phyloP scores from a whole-genome alignment of 805 yeast genomes.

The Lipomyces yamanashiensis region DNA sequence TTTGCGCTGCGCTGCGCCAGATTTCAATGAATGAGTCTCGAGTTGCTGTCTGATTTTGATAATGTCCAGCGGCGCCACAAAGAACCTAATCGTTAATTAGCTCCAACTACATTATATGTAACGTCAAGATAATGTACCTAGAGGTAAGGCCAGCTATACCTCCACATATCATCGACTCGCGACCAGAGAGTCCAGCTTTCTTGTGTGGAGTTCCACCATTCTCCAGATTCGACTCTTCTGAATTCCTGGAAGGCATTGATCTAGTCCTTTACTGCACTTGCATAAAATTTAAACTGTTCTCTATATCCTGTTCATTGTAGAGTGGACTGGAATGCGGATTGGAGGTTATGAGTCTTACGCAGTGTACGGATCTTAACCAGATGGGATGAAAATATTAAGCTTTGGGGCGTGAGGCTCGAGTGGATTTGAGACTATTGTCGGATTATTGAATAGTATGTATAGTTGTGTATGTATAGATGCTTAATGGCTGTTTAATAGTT shows the following conservation, averaged over 20 bases:
- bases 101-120: neutral
- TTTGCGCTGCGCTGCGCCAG: neutral
- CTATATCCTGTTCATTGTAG: neutral
- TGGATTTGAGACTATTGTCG: no score
- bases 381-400: no score
- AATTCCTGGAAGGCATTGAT: no score
- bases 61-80: constrained; percentile 79
- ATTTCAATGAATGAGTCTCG: constrained; percentile 44
- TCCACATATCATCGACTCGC: constrained; percentile 68
- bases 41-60: constrained; percentile 77
- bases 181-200: constrained; percentile 58
- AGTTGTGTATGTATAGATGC: no score
- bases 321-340: no score
- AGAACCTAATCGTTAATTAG: constrained; percentile 48
- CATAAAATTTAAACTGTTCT: neutral
- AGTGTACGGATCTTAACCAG: no score
- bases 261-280: neutral
- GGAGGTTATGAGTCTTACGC: no score
- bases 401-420: no score
- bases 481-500: no score
- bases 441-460: no score
- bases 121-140: constrained; percentile 42
- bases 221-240: neutral
- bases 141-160: constrained; percentile 68
- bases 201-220: constrained; percentile 34